Base-by-base conservation (phyloP, 2,329 filamentous ascomycete species). In the Fonsecaea erecta region DNA sequence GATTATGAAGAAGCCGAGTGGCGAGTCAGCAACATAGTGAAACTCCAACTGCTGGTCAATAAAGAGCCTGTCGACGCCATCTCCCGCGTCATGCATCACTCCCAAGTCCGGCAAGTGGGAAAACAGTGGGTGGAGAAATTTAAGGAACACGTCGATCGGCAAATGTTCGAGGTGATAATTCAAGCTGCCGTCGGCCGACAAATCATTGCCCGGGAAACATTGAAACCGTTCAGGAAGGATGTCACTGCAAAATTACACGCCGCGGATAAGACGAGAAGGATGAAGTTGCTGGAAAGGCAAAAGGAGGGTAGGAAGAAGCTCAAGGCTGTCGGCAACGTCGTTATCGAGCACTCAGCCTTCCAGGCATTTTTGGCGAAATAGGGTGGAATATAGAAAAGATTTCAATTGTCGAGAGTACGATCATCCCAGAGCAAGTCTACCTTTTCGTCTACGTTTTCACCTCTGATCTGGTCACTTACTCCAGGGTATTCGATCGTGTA, bases 1-100 rank as follows among this genome's bases (percentile, higher is more conserved):
- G 95, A 99, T 77, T 99, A 99, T 76, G 95, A 99, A 79, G 95
- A 99, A 72, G 90, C 93, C 0, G 94, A 91, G 0, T 99, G 93
- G 86, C 87, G 90, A 24, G 80, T 86, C 66, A 92, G 90, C 73
- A 88, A 88, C 67, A 88, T 99, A 46, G 87, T 92, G 67, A 98
- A 97, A 78, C 84, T 99, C 37, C 93, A 97, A 76, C 83, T 99
- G 1, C 85, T 98, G 7, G 94, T 99, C 68, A 99, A 99, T 78
- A 96, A 95, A 77, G 84, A 86, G 28, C 91, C 95, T 0, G 95
- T 99, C 1, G 95, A 99, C 78, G 95, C 95, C 11, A 93, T 99
- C 18, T 89, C 92, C n/a, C 88, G 94, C 35, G 88, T 99, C 2
- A 86, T 98, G 43, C 95, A 99, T 73, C 80, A 83, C 40, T 92